These are phyloP conservation scores for Cymbidium sinense DNA, from an alignment of 106 monocot genomes.

Conservation along the genomic window DNA sequence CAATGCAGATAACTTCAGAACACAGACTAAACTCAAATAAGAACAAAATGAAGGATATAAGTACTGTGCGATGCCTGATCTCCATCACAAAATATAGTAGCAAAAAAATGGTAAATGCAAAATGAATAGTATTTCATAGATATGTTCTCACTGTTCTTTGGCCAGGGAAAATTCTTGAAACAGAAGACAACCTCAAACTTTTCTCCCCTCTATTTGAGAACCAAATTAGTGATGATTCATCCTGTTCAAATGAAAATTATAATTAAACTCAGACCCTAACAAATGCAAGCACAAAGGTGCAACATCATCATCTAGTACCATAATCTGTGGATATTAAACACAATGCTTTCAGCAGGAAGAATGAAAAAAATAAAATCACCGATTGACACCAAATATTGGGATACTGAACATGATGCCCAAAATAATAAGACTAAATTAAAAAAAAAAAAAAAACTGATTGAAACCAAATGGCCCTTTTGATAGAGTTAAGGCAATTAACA, in stretches of 20 bases:
- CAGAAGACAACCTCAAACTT: conserved; percentile 68
- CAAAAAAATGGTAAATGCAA: not conserved
- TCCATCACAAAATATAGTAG: not conserved
- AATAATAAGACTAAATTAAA: not conserved
- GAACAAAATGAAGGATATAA: not conserved
- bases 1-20: no score
- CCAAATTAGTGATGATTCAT: conserved; percentile 82
- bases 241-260: conserved; percentile 28
- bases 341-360: no score
- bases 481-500: not conserved
- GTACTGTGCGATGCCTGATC: not conserved
- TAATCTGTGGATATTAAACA: not conserved
- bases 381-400: not conserved
- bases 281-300: not conserved
- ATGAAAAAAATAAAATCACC: not conserved
- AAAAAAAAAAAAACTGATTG: no score
- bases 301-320: not conserved
- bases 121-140: conserved; percentile 6
- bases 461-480: not conserved
- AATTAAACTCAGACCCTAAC: not conserved
- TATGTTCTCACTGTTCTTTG: conserved; percentile 85
- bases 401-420: not conserved
- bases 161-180: conserved; percentile 72
- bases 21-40: no score
- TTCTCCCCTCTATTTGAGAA: conserved; percentile 60